These are phyloP conservation scores for Trichoderma asperellum DNA, from an alignment of 2,329 filamentous ascomycete genomes.

Conservation along the genomic window DNA sequence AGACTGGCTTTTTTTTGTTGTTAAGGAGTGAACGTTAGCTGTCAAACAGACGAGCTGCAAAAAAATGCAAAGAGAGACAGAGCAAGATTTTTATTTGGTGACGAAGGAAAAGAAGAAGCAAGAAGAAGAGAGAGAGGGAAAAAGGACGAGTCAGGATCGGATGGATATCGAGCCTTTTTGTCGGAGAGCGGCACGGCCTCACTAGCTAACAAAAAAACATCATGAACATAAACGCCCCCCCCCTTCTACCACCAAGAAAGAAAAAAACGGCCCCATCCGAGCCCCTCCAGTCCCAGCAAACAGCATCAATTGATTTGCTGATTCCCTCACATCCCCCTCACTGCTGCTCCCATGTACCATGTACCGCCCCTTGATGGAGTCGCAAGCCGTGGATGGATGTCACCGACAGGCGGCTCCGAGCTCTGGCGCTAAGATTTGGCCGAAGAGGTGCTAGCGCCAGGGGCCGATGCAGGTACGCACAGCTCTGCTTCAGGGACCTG, in stretches of 20 bases:
- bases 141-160: slow-evolving; percentile 10
- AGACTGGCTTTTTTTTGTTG: slow-evolving; percentile 30
- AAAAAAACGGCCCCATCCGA: not conserved
- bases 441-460: slow-evolving; percentile 18
- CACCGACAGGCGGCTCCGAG: slow-evolving; percentile 4
- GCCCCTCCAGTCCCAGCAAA: not conserved
- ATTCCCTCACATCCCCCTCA: not conserved
- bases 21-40: slow-evolving; percentile 28
- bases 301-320: slow-evolving; percentile 4
- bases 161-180: slow-evolving; percentile 29
- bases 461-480: slow-evolving; percentile 36
- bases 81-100: slow-evolving; percentile 10
- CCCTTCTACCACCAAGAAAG: not conserved
- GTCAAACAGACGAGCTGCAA: slow-evolving; percentile 22
- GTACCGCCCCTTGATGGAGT: slow-evolving; percentile 15
- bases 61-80: slow-evolving; percentile 27
- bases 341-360: not conserved
- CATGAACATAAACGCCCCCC: slow-evolving; percentile 14
- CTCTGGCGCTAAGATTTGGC: slow-evolving; percentile 8
- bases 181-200: slow-evolving; percentile 1
- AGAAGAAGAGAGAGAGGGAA: slow-evolving; percentile 24
- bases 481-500: slow-evolving; percentile 33
- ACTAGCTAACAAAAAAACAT: not conserved
- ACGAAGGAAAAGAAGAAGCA: slow-evolving; percentile 28
- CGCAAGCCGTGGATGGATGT: slow-evolving; percentile 6